A percentile compares a stretch with the other conserved stretches of the same genome.
Evolutionary conservation across 441 rosid species (phyloP).

Genomic region (Mallotus repandus): DNA sequence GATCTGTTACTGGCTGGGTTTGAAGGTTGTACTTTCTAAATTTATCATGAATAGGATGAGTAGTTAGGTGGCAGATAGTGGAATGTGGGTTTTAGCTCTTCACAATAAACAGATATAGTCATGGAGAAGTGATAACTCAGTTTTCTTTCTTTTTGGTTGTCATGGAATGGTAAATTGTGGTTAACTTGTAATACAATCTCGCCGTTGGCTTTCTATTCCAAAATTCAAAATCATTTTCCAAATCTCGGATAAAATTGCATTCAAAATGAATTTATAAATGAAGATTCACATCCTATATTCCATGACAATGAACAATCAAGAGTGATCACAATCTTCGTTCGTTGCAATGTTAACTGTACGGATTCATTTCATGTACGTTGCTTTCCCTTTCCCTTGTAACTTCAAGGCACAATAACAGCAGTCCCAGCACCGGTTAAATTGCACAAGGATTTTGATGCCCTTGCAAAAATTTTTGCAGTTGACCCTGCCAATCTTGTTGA

Average conservation of each 20-base stretch:
- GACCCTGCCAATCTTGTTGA: neutral
- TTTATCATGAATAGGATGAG: conserved; percentile 14
- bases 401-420: neutral
- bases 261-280: no score
- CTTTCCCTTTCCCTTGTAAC: neutral
- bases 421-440: neutral
- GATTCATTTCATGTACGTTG: neutral
- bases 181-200: neutral
- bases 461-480: no score
- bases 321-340: no score
- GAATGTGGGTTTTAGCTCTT: conserved; percentile 14
- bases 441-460: neutral
- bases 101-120: conserved; percentile 1
- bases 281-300: no score
- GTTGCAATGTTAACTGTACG: no score
- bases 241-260: no score
- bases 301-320: no score
- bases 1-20: conserved; percentile 19
- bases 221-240: no score
- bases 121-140: neutral
- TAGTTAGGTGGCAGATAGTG: conserved; percentile 21
- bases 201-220: neutral
- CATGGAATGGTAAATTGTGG: conserved; percentile 5
- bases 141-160: neutral
- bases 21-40: conserved; percentile 16